Conservation (phyloP, 129 eudicot genomes). For the Dittrichia graveolens region DNA sequence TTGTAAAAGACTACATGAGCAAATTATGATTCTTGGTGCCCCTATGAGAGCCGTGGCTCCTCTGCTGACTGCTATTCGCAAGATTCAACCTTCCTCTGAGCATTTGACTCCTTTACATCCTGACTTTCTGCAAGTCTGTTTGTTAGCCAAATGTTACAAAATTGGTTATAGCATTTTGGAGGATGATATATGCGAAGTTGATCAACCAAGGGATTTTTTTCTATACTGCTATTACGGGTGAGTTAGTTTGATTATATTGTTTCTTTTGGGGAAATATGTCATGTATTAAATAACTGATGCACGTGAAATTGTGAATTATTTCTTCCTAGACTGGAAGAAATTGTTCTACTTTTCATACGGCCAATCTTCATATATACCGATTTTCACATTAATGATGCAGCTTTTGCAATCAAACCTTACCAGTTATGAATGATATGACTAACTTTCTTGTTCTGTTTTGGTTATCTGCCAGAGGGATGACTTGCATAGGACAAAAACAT, state of each 20-base stretch:
- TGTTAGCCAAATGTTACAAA: slow-evolving; percentile 78
- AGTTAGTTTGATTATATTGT: slow-evolving; percentile 34
- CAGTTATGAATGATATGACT: slow-evolving; percentile 7
- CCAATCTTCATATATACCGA: no score
- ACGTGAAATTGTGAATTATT: slow-evolving; percentile 14
- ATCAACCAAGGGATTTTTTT: slow-evolving; percentile 88
- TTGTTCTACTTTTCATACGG: neutral
- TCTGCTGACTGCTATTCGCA: slow-evolving; percentile 65
- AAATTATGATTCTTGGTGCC: slow-evolving; percentile 55
- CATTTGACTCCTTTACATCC: slow-evolving; percentile 84
- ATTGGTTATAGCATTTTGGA: slow-evolving; percentile 67
- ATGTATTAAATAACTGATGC: neutral
- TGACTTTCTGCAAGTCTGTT: slow-evolving; percentile 81
- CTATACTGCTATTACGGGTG: slow-evolving; percentile 96
- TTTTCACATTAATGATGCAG: no score
- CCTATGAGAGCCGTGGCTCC: slow-evolving; percentile 92
- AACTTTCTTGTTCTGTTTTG: slow-evolving; percentile 26
- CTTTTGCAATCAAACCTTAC: neutral
- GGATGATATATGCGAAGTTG: slow-evolving; percentile 82
- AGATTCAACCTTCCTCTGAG: slow-evolving; percentile 70
- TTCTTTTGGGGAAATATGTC: slow-evolving; percentile 5
- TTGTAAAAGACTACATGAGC: slow-evolving; percentile 76
- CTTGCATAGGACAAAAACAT: slow-evolving; percentile 87
- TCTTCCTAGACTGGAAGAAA: neutral
- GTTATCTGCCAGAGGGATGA: slow-evolving; percentile 68